Base-by-base conservation (phyloP, 78 protist species). In the Mantamonas sphyraenae region DNA sequence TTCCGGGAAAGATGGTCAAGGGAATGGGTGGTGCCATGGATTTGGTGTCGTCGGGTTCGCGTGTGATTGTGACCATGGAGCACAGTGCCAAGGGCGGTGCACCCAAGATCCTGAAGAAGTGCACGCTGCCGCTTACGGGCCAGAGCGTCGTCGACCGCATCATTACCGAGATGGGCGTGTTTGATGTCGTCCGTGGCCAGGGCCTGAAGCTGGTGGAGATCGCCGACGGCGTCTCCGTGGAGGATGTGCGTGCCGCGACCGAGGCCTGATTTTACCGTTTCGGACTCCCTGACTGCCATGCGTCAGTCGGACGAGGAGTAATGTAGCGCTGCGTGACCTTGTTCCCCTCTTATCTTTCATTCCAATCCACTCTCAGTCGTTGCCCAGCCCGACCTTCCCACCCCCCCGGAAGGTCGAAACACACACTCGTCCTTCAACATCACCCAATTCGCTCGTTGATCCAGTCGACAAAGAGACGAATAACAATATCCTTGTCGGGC, bases 1-100 rank as follows among this genome's bases (percentile, higher is more conserved):
- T 95, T 31, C 97, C 97, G 26, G 82, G 88, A n/a, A 86, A 90
- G 66, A 85, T 95, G 95, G 97, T 95, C 35, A 95, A 95, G 85
- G 97, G 97, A 37, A 90, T 93, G 93, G 97, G 97, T 55, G 97
- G 97, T n/a, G 97, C 97, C 47, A 93, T 95, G 97, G 98, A 95
- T 62, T 60, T 95, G 39, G 91, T 89, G 19, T 57, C 90, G 28
- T 60, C 83, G 33, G 93, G 93, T 0, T 77, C 85, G 14, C 80
- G 88, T 22, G 97, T 95, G 17, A 90, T 93, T 2, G 91, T 95
- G 42, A 91, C 94, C 42, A 95, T 93, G 96, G 97, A 95, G 72
- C 97, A 93, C 77, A 80, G 73, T 8, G 85, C 95, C 10, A 91
- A 91, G 83, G 82, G 28, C 33, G 96, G 98, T 1, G 38, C 64